phyloP scores from a whole-genome alignment of 176 grass and related monocot genomes.

The Poa annua region DNA sequence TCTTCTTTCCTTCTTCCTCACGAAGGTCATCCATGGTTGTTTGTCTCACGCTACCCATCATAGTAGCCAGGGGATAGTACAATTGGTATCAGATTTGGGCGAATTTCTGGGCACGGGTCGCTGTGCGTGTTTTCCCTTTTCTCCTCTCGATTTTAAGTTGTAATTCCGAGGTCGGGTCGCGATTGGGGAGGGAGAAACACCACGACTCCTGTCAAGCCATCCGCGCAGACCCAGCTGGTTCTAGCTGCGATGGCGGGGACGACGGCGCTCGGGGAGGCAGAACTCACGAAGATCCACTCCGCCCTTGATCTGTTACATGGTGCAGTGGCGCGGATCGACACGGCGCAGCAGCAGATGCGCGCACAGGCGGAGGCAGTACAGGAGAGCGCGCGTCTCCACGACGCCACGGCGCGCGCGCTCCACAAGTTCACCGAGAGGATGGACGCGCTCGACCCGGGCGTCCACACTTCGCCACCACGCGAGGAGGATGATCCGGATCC shows the following conservation, averaged over 20 bases:
- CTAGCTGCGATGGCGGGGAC: neutral
- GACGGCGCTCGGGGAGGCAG: fast-evolving
- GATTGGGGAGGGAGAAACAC: too few relatives aligned
- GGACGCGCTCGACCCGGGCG: neutral
- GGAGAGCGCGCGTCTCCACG: neutral
- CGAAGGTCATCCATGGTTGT: too few relatives aligned
- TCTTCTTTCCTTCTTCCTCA: too few relatives aligned
- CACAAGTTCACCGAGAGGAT: neutral
- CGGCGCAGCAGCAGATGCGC: neutral
- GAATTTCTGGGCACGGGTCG: too few relatives aligned
- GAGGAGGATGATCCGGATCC: neutral
- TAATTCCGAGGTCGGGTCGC: too few relatives aligned
- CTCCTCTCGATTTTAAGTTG: too few relatives aligned
- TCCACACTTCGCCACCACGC: neutral
- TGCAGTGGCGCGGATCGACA: neutral
- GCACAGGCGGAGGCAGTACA: neutral
- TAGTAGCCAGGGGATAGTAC: too few relatives aligned
- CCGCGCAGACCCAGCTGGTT: too few relatives aligned
- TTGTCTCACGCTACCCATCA: too few relatives aligned
- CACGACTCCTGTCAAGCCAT: too few relatives aligned
- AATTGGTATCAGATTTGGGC: too few relatives aligned
- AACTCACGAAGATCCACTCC: neutral
- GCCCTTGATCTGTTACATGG: neutral
- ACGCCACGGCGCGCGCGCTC: neutral
- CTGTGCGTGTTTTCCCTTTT: too few relatives aligned